Conservation (phyloP, 2,329 filamentous ascomycete species). For the Magnaporthiopsis rhizophila region DNA sequence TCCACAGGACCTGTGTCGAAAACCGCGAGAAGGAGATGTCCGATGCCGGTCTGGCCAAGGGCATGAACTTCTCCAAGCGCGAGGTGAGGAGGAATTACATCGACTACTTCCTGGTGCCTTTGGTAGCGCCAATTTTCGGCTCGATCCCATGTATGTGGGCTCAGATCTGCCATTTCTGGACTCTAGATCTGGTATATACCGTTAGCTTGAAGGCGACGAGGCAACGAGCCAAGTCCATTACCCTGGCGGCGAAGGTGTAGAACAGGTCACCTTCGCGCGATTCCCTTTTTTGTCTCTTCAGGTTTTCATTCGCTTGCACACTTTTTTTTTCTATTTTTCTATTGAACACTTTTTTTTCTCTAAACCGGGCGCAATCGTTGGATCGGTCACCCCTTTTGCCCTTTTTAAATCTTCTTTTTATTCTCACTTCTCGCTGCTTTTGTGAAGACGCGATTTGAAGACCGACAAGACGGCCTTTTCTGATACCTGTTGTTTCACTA, state of each 20-base stretch:
- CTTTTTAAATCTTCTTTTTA: slow-evolving; percentile 16
- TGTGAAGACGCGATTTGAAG: slow-evolving; percentile 10
- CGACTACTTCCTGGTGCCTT: slow-evolving; percentile 58
- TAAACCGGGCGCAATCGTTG: slow-evolving; percentile 3
- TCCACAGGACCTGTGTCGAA: slow-evolving; percentile 54
- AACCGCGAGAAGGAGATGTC: slow-evolving; percentile 59
- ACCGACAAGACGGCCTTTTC: slow-evolving; percentile 14
- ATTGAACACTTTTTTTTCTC: slow-evolving; percentile 2
- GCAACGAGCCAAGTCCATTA: slow-evolving; percentile 37
- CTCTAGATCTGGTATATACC: slow-evolving; percentile 58
- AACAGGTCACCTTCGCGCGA: slow-evolving; percentile 7
- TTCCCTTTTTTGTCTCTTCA: slow-evolving; percentile 16
- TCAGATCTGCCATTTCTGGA: slow-evolving; percentile 63
- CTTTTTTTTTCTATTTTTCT: slow-evolving; percentile 7
- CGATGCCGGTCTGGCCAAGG: slow-evolving; percentile 53
- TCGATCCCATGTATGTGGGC: slow-evolving; percentile 61
- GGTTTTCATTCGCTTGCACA: not conserved
- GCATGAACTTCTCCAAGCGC: slow-evolving; percentile 57
- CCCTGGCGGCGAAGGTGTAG: slow-evolving; percentile 37
- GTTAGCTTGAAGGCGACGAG: slow-evolving; percentile 62
- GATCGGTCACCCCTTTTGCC: slow-evolving; percentile 9
- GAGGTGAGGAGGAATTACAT: slow-evolving; percentile 45
- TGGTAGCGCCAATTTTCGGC: slow-evolving; percentile 61
- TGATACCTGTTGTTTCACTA: slow-evolving; percentile 9
- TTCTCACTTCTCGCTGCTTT: slow-evolving; percentile 12